Base-by-base conservation (phyloP, 495 filamentous ascomycete genomes). In the Aspergillus saccharolyticus region DNA sequence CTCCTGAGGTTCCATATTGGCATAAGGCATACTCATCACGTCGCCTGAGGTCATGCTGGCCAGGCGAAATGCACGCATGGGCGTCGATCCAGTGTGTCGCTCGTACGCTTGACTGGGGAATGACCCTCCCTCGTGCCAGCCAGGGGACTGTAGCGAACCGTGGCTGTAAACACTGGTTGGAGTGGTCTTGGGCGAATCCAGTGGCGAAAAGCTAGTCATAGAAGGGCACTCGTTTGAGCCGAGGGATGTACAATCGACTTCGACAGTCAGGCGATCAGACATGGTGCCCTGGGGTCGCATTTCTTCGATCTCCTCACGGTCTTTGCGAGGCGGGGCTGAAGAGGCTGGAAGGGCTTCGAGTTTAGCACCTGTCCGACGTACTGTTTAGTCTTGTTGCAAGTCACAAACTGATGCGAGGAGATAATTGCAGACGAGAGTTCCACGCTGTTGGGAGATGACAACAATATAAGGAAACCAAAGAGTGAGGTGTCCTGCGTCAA, bases 191-290 rank as follows among this genome's bases (percentile, higher is more conserved):
- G 74, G 74, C 28, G 75, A 78, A 51, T 77, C 74, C 61, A 76
- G 62, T 53, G 73, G 72, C 42, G 74, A 78, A 58, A 75, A 78
- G 57, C 71, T 76, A 45, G 63, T 70, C 72, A 75, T 77, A 18
- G 74, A 77, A n/a, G 72, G 74, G 63, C 74, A 78, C 54, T 74
- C 73, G 66, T 67, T 76, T 22, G 74, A 69, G 54, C 74, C 72
- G 64, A 77, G 55, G 25, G 74, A 72, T 42, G 66, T 69, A 54
- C 74, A 74, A 43, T 78, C 74, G 52, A 78, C 65, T 59, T 78
- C 75, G 46, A 78, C 69, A 42, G 75, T 74, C 24, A 78, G 62
- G 54, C 70, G 69, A 63, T 76, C 74, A 18, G 71, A 69, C 45
- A 74, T 69, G 44, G 69, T 72, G 48, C 65, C 64, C 60, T 75